Evolutionary conservation across 2,329 filamentous ascomycete genomes (phyloP), one percentile per base, ranked within the genome.

Genomic region (Hypoxylon sp.): DNA sequence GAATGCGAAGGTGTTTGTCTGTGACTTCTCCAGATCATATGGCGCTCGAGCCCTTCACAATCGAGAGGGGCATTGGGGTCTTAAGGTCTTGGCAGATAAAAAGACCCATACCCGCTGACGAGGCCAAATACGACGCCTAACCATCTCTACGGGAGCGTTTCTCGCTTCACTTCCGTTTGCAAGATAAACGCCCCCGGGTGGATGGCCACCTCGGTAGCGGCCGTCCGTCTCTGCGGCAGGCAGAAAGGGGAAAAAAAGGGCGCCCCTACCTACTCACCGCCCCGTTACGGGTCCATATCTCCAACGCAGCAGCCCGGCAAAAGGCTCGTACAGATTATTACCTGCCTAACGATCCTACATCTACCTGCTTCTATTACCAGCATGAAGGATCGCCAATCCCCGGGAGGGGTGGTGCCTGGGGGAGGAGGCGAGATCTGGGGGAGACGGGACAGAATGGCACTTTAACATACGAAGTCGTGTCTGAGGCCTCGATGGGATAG

Each of bases 191-290:
- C 29, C 52, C 30, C 48, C 47, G 51, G 60, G 52, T 62, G 67
- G 61, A 63, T 68, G 65, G 65, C 62, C 65, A 56, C 67, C 55
- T 63, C 68, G 59, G 59, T 57, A 59, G 65, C 65, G 62, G 61
- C 67, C 65, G 56, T 68, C 68, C 65, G 62, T 45, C 21, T 55
- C 37, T 46, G 60, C 67, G 59, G 67, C 32, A 63, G 64, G 61
- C 48, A 58, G 50, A 45, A 41, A 56, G 43, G 9, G 27, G 54
- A 46, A 52, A 23, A 4, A 12, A 53, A 37, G n/a, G 3, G 43
- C 23, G 27, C 41, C 27, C 45, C 52, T 53, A 51, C 11, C 29
- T 30, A 34, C 53, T 62, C 63, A 62, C 63, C 63, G 58, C 37
- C 57, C 53, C 58, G 58, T 50, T 47, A 57, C 47, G 39, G 25